These are phyloP conservation scores for Aspergillus clavatus DNA, from an alignment of 2,329 filamentous ascomycete genomes.

Conservation along the genomic window DNA sequence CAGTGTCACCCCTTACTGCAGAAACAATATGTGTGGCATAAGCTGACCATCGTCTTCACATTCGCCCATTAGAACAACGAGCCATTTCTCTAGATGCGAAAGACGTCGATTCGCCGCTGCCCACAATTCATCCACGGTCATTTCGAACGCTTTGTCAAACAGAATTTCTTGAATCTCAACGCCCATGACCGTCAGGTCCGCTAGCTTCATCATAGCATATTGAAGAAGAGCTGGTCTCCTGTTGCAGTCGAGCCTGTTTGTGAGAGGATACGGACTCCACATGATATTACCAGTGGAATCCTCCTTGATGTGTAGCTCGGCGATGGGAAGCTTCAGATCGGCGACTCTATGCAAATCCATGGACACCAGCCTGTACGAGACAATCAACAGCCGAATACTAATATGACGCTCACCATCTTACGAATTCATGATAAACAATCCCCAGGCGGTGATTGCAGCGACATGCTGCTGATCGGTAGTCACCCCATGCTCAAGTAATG, in stretches of 20 bases:
- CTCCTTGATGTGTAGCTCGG: constrained; percentile 10
- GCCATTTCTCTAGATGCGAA: constrained; percentile 20
- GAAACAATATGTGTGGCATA: constrained; percentile 24
- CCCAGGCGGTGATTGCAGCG: constrained; percentile 26
- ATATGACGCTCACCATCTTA: constrained; percentile 6
- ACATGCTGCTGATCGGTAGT: constrained; percentile 18
- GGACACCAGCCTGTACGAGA: constrained; percentile 24
- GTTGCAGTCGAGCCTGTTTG: constrained; percentile 23
- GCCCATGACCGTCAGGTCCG: constrained; percentile 19
- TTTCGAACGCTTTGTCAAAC: constrained; percentile 15
- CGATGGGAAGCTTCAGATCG: constrained; percentile 18
- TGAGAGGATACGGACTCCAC: constrained; percentile 33
- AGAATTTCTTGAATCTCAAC: constrained; percentile 23
- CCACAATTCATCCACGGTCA: constrained; percentile 15
- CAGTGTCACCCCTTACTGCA: constrained; percentile 23
- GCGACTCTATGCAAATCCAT: constrained; percentile 20
- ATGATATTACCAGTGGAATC: constrained; percentile 13
- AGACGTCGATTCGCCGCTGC: constrained; percentile 15
- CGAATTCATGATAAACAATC: constrained; percentile 29
- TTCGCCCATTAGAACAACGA: constrained; percentile 16
- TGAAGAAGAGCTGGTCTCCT: constrained; percentile 25
- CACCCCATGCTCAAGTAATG: constrained; percentile 5
- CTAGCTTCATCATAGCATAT: constrained; percentile 19
- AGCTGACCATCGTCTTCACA: constrained; percentile 14
- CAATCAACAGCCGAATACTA: constrained; percentile 8